These are phyloP conservation scores for Amylostereum chailletii DNA, from an alignment of 1,284 basidiomycete genomes.

Conservation along the genomic window DNA sequence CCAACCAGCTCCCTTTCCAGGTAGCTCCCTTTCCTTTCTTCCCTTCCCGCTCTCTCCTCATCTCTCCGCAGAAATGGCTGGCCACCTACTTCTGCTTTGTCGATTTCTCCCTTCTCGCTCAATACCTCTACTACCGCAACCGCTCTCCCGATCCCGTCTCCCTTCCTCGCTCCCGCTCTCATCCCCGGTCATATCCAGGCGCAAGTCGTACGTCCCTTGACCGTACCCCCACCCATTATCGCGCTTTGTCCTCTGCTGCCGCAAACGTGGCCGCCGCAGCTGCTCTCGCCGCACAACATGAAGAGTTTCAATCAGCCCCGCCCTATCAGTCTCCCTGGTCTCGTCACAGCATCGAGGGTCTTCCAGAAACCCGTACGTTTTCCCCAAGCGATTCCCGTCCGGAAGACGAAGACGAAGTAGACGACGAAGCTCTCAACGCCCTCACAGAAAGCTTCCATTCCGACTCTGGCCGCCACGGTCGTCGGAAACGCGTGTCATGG, in stretches of 20 bases:
- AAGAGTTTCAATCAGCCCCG: constrained; percentile 18
- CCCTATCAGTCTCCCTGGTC: constrained; percentile 18
- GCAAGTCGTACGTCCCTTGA: constrained; percentile 39
- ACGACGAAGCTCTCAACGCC: constrained; percentile 41
- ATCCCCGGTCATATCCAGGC: constrained; percentile 33
- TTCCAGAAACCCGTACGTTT: constrained; percentile 10
- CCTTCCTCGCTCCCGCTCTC: constrained; percentile 26
- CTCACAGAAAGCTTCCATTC: constrained; percentile 68
- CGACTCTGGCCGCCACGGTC: constrained; percentile 39
- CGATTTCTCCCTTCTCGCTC: constrained; percentile 64
- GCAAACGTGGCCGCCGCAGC: constrained; percentile 62
- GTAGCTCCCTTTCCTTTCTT: constrained; percentile 30
- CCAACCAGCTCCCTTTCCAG: constrained; percentile 91
- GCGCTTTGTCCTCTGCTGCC: constrained; percentile 55
- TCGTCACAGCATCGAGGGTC: constrained; percentile 14
- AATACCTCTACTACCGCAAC: constrained; percentile 70
- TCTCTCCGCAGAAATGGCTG: constrained; percentile 63
- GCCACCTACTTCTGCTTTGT: constrained; percentile 82
- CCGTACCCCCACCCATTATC: constrained; percentile 48
- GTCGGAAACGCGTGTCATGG: constrained; percentile 56
- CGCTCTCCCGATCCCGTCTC: constrained; percentile 14
- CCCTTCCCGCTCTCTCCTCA: constrained; percentile 6
- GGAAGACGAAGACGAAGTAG: constrained; percentile 40
- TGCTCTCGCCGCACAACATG: constrained; percentile 53
- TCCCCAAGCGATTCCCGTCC: constrained; percentile 15